Base-by-base conservation (phyloP, 2,329 filamentous ascomycete genomes). In the Meredithiella fracta region DNA sequence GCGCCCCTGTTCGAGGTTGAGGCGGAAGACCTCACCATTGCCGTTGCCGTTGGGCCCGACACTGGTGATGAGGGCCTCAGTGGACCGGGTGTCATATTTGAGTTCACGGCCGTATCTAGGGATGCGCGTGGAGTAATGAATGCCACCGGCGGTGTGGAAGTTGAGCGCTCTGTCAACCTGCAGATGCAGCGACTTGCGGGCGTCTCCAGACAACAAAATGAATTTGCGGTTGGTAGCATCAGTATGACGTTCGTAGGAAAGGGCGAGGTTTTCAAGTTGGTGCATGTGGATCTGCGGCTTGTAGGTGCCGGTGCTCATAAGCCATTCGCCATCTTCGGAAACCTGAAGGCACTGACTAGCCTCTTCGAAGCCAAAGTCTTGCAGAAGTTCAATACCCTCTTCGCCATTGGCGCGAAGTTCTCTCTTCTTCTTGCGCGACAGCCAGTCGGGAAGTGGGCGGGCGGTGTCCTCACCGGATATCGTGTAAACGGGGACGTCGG, bases 331-430 rank as follows among this genome's bases (percentile, higher is more conserved):
- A 78, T 98, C 92, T 58, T 95, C 90, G 63, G 87, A 95, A 60
- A 92, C 80, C 52, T 88, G 80, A 60, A 98, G 80, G 31, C 91
- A 96, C 62, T 83, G 80, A 66, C 89, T 95, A 42, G 94, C 91
- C 70, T 95, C 90, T 64, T 96, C 90, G 64, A 98, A 97, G 65
- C 94, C 90, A 68, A 98, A 98, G 66, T 98, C 92, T 65, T 98
- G 92, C 38, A 98, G 77, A 57, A 98, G 75, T 69, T 98, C 92
- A 63, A 98, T 83, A 61, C 92, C 85, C 67, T 91, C 97, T 66
- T 96, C 91, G 59, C 85, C 76, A 66, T 97, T 91, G 62, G 91
- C 82, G 70, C 97, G 97, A 62, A 96, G 72, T 65, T 86, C 94
- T 67, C 86, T 79, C 74, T 96, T 97, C 66, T 91, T 77, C 63